Evolutionary conservation across 2,329 filamentous ascomycete species (phyloP), one percentile per base, ranked within the genome.

Genomic region (Clarireedia homoeocarpa): DNA sequence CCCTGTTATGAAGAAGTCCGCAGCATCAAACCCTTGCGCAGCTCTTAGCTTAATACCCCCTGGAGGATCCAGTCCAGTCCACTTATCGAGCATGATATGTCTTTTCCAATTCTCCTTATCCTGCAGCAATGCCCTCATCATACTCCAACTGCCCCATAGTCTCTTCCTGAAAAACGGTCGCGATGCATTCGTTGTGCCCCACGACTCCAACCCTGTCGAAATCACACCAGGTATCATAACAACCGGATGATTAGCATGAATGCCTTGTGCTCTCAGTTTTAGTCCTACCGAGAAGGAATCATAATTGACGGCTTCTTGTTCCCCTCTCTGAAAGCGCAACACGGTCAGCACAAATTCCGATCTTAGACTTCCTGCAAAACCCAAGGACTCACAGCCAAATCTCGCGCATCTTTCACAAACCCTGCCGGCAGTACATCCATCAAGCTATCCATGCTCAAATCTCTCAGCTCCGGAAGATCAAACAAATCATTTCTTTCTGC

Each of bases 221-320:
- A 99, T 99, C 58, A 99, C 94, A 4, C 94, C 94, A 0, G 94
- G 94, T 9, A 99, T 85, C 92, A 99, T 97, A 61, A 99, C 88
- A 59, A 99, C 85, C 1, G 94, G 90, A 65, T 96, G 91, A 58
- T 88, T 80, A 15, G 89, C 92, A 48, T 80, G 71, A 17, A 97
- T 78, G 1, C 95, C 95, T 70, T 96, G 88, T 4, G 84, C 75
- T 40, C 84, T 84, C 20, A 91, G 86, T 66, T 95, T 88, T 30
- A 94, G 74, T 5, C 94, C 95, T 48, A 97, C 88, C 1, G 91
- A 83, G 68, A 99, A 99, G 5, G 91, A 89, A 74, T 99, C 94
- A 72, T 96, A 96, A 66, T 87, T 88, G 61, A 95, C 86, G 45
- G 89, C 82, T 63, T 95, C 90, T 62, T 89, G 86, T 73, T 97